A percentile compares a stretch with the other conserved stretches of the same genome.
Evolutionary conservation across 106 monocot species (phyloP).

Genomic region (Amphibolis antarctica): DNA sequence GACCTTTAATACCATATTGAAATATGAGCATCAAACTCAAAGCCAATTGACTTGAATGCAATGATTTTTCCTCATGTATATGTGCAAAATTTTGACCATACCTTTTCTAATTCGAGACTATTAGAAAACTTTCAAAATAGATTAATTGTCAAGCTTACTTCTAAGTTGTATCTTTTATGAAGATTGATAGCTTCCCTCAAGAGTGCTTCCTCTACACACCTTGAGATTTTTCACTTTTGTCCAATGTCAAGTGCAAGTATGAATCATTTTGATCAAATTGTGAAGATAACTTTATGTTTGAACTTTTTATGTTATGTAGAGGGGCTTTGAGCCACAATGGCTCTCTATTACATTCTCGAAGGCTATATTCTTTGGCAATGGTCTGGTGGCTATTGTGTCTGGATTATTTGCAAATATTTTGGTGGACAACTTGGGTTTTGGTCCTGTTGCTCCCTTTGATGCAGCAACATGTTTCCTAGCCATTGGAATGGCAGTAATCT

Average conservation of each 20-base stretch:
- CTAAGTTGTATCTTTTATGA: too few species aligned
- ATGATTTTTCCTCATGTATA: too few species aligned
- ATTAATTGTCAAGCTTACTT: background rate
- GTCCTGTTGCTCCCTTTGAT: constrained; percentile 94
- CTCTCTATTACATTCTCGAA: constrained; percentile 95
- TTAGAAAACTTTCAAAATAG: too few species aligned
- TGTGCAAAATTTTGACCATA: too few species aligned
- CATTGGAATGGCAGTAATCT: constrained; percentile 86
- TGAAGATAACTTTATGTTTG: too few species aligned
- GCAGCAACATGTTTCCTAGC: constrained; percentile 89
- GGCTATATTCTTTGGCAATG: constrained; percentile 99
- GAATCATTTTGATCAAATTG: background rate
- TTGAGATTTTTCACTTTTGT: background rate
- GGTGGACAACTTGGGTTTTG: constrained; percentile 79
- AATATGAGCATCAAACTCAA: too few species aligned
- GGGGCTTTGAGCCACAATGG: constrained; percentile 94
- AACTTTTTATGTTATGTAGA: constrained; percentile 42
- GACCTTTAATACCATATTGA: too few species aligned
- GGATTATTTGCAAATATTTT: constrained; percentile 80
- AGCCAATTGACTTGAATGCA: too few species aligned
- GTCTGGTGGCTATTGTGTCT: constrained; percentile 69
- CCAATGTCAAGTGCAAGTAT: background rate
- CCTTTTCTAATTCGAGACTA: too few species aligned
- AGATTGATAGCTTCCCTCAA: too few species aligned
- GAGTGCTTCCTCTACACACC: background rate